These are phyloP conservation scores for Fusarium tanahbumbuense DNA, from an alignment of 2,329 filamentous ascomycete species.

Conservation along the genomic window DNA sequence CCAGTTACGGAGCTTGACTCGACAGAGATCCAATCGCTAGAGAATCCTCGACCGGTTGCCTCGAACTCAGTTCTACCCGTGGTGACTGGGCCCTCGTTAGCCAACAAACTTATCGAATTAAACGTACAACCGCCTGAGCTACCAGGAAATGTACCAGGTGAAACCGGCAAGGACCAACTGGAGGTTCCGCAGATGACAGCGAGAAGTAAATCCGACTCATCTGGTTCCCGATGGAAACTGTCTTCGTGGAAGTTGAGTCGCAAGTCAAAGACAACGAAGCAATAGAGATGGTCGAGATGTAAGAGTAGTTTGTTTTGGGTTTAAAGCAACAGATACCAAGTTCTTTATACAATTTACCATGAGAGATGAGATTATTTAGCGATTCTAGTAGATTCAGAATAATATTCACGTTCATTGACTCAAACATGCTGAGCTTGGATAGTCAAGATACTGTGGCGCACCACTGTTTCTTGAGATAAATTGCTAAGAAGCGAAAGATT, in stretches of 20 bases:
- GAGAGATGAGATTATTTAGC: background rate
- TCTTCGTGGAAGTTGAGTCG: constrained; percentile 40
- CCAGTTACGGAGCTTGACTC: constrained; percentile 33
- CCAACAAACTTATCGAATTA: constrained; percentile 23
- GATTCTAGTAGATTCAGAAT: background rate
- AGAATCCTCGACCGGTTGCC: background rate
- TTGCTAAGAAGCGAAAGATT: too few species aligned
- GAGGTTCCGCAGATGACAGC: background rate
- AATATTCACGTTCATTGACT: too few species aligned
- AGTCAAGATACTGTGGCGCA: background rate
- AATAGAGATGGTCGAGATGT: background rate
- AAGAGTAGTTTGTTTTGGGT: background rate
- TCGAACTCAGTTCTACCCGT: background rate
- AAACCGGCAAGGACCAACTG: background rate
- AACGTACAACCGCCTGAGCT: constrained; percentile 36
- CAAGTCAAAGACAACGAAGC: constrained; percentile 36
- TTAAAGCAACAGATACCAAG: background rate
- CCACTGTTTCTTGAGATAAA: background rate
- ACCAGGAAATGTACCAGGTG: constrained; percentile 19
- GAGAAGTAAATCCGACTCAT: constrained; percentile 19
- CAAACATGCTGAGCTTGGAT: fast-evolving
- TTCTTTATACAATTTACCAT: background rate
- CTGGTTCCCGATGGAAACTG: constrained; percentile 35
- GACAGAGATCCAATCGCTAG: background rate
- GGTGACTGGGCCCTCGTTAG: background rate